Conservation (phyloP, 2,329 filamentous ascomycete genomes). For the Rachicladosporium sp. region DNA sequence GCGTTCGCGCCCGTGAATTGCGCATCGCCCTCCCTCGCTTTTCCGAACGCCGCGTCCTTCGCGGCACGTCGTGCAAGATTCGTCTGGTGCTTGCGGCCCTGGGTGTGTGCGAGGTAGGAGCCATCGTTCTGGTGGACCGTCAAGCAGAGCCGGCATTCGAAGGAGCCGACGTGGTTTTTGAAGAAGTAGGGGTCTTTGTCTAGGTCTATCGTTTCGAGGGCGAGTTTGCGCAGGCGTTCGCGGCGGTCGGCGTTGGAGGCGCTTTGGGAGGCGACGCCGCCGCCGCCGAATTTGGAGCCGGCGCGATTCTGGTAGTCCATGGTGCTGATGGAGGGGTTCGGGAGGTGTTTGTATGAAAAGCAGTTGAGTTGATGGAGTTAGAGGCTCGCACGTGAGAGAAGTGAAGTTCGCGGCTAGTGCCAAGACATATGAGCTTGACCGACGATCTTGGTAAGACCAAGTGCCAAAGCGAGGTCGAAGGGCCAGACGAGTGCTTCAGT, state of each 20-base stretch:
- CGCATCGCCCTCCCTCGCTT: slow-evolving; percentile 49
- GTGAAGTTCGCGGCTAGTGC: no score
- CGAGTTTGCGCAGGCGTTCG: slow-evolving; percentile 93
- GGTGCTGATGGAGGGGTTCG: background rate
- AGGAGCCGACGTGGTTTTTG: slow-evolving; percentile 97
- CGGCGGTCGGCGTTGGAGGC: slow-evolving; percentile 94
- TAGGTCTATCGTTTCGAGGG: slow-evolving; percentile 95
- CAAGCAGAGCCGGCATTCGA: slow-evolving; percentile 91
- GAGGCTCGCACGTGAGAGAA: no score
- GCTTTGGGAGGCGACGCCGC: slow-evolving; percentile 85
- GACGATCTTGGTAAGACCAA: no score
- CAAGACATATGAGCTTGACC: no score
- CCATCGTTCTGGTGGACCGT: slow-evolving; percentile 99
- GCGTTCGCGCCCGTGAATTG: slow-evolving; percentile 65
- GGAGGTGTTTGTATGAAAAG: no score
- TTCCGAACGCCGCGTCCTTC: slow-evolving; percentile 85
- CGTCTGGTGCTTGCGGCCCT: slow-evolving; percentile 97
- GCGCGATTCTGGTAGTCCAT: slow-evolving; percentile 62
- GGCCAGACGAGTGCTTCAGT: no score
- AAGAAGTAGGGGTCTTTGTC: slow-evolving; percentile 99
- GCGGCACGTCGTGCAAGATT: slow-evolving; percentile 92
- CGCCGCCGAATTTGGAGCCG: slow-evolving; percentile 94
- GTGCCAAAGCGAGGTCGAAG: no score
- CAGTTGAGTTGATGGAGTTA: no score
- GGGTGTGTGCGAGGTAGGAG: slow-evolving; percentile 95